These are phyloP conservation scores for Diplodia mutila DNA, from an alignment of 2,329 filamentous ascomycete species.

Conservation along the genomic window DNA sequence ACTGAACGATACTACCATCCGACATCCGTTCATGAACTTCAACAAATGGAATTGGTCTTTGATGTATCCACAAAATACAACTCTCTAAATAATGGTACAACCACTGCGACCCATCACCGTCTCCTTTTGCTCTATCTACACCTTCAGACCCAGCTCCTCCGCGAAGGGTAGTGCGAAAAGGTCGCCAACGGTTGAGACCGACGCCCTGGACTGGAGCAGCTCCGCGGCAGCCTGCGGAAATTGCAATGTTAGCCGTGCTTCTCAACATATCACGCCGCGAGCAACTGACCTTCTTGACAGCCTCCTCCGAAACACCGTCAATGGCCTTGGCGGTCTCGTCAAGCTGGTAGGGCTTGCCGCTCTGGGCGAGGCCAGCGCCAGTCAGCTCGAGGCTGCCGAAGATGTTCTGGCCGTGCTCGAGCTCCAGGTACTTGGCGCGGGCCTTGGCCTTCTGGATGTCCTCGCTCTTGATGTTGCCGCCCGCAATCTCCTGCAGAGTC, in stretches of 20 bases:
- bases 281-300: conserved; percentile 78
- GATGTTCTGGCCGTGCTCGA: conserved; percentile 79
- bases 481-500: conserved; percentile 78
- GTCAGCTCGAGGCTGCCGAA: conserved; percentile 79
- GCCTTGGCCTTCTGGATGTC: conserved; percentile 90
- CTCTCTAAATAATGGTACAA: conserved; percentile 48
- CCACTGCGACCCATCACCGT: conserved; percentile 32
- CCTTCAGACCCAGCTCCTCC: conserved; percentile 89
- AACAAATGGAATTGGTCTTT: conserved; percentile 38
- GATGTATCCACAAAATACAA: conserved; percentile 36
- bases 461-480: conserved; percentile 77
- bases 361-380: conserved; percentile 80
- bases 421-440: conserved; percentile 87
- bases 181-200: conserved; percentile 88
- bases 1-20: too few relatives aligned
- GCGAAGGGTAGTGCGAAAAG: conserved; percentile 89
- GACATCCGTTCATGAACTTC: neutral
- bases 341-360: conserved; percentile 81
- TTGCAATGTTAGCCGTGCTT: conserved; percentile 30
- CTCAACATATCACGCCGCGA: conserved; percentile 5
- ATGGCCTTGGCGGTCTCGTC: conserved; percentile 77
- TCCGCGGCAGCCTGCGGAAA: conserved; percentile 76
- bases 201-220: conserved; percentile 84
- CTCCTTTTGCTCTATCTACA: conserved; percentile 65
- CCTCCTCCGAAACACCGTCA: conserved; percentile 78